Conservation (phyloP, 306 rosid genomes). For the Senna siamea region DNA sequence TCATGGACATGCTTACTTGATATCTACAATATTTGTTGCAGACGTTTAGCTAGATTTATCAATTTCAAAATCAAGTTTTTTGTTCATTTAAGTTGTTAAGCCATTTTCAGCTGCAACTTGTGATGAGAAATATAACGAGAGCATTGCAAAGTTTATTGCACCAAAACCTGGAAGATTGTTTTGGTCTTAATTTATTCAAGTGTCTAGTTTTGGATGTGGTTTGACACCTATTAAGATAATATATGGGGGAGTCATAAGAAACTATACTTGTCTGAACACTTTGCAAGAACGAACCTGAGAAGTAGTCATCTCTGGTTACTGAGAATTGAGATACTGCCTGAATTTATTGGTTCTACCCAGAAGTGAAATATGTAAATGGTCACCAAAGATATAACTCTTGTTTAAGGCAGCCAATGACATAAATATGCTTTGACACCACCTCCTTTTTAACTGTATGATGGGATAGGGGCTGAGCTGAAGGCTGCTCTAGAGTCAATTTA, state of each 20-base stretch:
- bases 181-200: not conserved
- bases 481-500: not conserved
- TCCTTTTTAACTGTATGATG: not conserved
- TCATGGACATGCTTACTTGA: not conserved
- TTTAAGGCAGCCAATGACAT: conserved; percentile 9
- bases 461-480: conserved; percentile 5
- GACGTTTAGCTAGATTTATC: not conserved
- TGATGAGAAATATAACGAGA: not conserved
- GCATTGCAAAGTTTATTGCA: not conserved
- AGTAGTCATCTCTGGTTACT: not conserved
- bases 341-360: conserved; percentile 4
- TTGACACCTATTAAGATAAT: not conserved
- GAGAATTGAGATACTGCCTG: conserved; percentile 12
- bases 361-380: conserved; percentile 28
- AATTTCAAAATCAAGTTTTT: not conserved
- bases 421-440: conserved; percentile 8
- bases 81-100: not conserved
- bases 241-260: not conserved
- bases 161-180: not conserved
- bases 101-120: not conserved
- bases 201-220: not conserved
- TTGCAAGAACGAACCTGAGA: not conserved
- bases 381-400: conserved; percentile 7
- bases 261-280: not conserved
- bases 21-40: not conserved